These are phyloP conservation scores for Salvia splendens DNA, from an alignment of 257 asterid genomes.

Conservation along the genomic window DNA sequence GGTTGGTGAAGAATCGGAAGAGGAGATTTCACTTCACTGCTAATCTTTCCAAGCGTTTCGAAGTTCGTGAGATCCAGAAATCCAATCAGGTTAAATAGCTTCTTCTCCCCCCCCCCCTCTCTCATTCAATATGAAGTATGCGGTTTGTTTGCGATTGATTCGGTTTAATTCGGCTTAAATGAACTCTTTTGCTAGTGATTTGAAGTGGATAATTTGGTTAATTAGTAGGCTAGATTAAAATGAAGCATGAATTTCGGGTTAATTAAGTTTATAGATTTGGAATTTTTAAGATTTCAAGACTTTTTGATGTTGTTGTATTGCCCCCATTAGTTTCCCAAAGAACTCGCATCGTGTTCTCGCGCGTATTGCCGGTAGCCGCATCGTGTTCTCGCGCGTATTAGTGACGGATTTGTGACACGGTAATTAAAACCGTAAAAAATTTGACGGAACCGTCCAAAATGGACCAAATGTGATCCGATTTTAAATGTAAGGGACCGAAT, in stretches of 20 bases:
- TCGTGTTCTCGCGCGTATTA: no score
- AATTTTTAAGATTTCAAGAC: neutral
- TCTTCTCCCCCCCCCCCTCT: neutral
- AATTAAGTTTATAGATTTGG: neutral
- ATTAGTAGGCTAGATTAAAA: neutral
- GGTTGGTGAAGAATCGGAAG: constrained; percentile 84
- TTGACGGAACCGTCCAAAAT: no score
- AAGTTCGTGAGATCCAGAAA: constrained; percentile 83
- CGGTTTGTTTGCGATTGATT: neutral
- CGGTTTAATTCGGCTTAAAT: neutral
- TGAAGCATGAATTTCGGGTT: constrained; percentile 5
- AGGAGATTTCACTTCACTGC: constrained; percentile 86
- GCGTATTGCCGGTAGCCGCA: no score
- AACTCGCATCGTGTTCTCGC: no score
- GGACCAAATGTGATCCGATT: no score
- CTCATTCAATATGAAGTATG: neutral
- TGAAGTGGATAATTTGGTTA: neutral
- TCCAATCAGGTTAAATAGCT: constrained; percentile 64
- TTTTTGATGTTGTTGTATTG: no score
- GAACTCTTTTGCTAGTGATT: constrained; percentile 7
- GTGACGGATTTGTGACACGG: no score
- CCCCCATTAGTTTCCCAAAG: no score
- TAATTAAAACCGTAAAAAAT: no score
- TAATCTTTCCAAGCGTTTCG: constrained; percentile 70
- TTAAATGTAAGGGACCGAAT: no score